Evolutionary conservation across 192 early-diverging fungal species (phyloP).

Genomic region (Entophlyctis luteolus): DNA sequence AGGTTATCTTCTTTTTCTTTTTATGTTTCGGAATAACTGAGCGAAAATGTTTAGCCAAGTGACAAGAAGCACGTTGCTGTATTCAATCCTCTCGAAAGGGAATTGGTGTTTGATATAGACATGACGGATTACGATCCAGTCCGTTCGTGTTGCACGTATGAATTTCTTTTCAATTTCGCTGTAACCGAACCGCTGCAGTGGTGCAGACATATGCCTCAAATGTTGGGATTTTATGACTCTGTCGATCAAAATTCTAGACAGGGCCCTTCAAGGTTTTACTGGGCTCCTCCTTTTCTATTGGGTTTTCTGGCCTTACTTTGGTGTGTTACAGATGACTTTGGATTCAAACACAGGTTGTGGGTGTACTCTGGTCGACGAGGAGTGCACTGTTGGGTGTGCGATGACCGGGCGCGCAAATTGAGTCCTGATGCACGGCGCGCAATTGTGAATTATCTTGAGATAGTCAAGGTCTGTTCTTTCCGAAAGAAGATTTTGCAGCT

Average conservation of each 20-base stretch:
- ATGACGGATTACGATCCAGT: conserved; percentile 99
- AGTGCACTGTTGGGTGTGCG: conserved; percentile 97
- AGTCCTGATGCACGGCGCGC: conserved; percentile 73
- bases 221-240: conserved; percentile 96
- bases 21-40: not conserved
- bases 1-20: conserved; percentile 36
- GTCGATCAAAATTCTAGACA: conserved; percentile 82
- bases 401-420: conserved; percentile 77
- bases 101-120: conserved; percentile 98
- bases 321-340: conserved; percentile 79
- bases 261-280: conserved; percentile 58
- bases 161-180: not conserved
- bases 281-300: conserved; percentile 4
- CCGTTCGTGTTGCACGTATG: conserved; percentile 83
- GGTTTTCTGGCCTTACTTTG: no score
- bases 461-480: conserved; percentile 43
- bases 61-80: conserved; percentile 73
- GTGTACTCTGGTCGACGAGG: conserved; percentile 94
- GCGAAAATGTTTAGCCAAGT: conserved; percentile 55
- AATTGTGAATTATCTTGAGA: conserved; percentile 77
- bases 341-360: conserved; percentile 89
- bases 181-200: no score
- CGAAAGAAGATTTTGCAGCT: not conserved
- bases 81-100: conserved; percentile 77
- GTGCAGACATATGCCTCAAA: conserved; percentile 78